Base-by-base conservation (phyloP, 75 land plant genomes). In the Pinus albicaulis region DNA sequence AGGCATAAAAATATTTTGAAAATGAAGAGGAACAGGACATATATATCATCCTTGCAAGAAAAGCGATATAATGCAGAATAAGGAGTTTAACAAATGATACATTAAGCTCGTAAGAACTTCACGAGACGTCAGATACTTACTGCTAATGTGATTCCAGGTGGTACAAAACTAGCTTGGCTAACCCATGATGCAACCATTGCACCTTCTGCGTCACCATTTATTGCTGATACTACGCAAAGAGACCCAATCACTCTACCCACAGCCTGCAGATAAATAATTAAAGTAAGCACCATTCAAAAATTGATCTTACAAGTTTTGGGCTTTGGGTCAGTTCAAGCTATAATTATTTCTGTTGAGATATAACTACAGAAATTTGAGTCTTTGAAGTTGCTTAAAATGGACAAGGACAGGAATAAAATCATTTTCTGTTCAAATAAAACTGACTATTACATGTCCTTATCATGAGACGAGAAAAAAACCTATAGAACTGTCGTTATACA, bases 141-240 rank as follows among this genome's bases (percentile, higher is more conserved):
- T 28, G 88, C 88, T 59, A 86, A 58, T 17, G 86, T 86, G 44
- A 86, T 56, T 19, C 88, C 88, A 34, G 88, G 86, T 26, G 88
- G 86, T 24, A 86, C 86, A 71, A 86, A 86, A 44, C 82, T 86
- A 17, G 88, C 88, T 80, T 86, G 88, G 82, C 88, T 86, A 17
- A 86, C 88, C 88, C 88, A 86, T 44, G 88, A 86, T 55, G 88
- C 88, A 60, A 86, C 73, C 88, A 86, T 86, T 20, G 86, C 88
- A 76, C 88, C 83, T 69, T 86, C 88, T 28, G 88, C 86, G 63
- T 86, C 86, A 19, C 88, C 86, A 61, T 57, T 56, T 76, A 73
- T 86, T 73, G 88, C 88, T 26, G 88, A 79, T 10, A 86, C 55
- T 44, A 86, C 88, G 59, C 86, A 86, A 19, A 86, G 76, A 20